Conservation (phyloP, 257 asterid species). For the Knoxia roxburghii region DNA sequence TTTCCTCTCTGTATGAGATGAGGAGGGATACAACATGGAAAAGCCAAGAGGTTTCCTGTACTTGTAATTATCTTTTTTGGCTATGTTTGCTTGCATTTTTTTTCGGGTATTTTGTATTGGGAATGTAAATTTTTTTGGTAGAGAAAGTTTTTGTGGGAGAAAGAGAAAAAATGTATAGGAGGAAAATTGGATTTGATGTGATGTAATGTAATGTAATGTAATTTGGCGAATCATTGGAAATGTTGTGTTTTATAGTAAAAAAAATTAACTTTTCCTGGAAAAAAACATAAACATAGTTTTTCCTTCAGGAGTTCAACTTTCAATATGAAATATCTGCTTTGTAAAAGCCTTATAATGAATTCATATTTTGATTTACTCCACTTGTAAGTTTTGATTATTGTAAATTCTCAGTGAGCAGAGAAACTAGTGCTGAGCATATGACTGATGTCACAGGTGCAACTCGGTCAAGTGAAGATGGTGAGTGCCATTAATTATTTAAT, state of each 20-base stretch:
- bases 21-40: not conserved
- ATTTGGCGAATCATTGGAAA: too few species aligned
- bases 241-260: too few species aligned
- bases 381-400: constrained; percentile 22
- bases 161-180: too few species aligned
- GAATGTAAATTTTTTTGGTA: too few species aligned
- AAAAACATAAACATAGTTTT: too few species aligned
- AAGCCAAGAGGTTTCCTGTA: not conserved
- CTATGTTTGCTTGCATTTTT: too few species aligned
- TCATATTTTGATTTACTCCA: not conserved
- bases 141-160: too few species aligned
- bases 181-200: too few species aligned
- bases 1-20: not conserved
- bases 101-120: too few species aligned
- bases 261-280: too few species aligned
- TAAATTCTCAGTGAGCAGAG: constrained; percentile 56
- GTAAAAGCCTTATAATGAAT: not conserved
- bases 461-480: constrained; percentile 38
- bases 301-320: not conserved
- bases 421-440: constrained; percentile 34
- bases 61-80: too few species aligned
- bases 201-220: too few species aligned
- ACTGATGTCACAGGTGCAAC: constrained; percentile 21
- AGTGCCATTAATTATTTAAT: constrained; percentile 18
- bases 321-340: not conserved